These are phyloP conservation scores for Usnea hakonensis DNA, from an alignment of 495 filamentous ascomycete genomes.

Conservation along the genomic window DNA sequence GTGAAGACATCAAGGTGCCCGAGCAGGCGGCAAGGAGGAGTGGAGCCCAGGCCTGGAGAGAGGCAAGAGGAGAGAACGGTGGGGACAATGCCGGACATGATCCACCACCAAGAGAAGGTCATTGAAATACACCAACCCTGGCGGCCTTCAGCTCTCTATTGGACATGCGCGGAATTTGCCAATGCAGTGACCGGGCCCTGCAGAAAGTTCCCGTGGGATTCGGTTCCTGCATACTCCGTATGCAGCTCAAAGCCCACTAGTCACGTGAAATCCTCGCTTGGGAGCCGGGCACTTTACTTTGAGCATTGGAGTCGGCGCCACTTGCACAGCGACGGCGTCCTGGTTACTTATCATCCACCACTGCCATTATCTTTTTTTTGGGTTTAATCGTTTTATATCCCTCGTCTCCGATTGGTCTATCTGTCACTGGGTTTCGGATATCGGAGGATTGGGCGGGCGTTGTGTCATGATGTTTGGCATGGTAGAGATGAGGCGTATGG, in stretches of 20 bases:
- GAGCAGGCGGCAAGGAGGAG: constrained; percentile 9
- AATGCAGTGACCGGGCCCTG: neutral
- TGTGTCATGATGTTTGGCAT: neutral
- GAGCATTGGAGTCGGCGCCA: neutral
- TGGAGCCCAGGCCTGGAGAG: constrained; percentile 20
- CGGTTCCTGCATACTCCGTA: constrained; percentile 5
- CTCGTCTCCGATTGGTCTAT: neutral
- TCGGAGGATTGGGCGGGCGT: neutral
- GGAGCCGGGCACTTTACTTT: neutral
- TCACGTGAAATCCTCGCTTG: neutral
- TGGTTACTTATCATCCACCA: neutral
- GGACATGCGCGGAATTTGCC: neutral
- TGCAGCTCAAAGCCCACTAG: neutral
- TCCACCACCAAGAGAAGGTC: constrained; percentile 10
- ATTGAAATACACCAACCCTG: neutral
- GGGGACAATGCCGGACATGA: neutral
- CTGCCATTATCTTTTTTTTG: neutral
- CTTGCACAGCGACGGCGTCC: neutral
- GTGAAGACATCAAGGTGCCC: constrained; percentile 20
- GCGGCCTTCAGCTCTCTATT: neutral
- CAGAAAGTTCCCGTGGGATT: neutral
- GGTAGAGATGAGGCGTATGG: neutral
- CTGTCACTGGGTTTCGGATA: neutral
- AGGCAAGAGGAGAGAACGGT: constrained; percentile 18
- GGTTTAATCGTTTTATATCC: neutral